A percentile compares a stretch with the other conserved stretches of the same genome.
phyloP scores from a whole-genome alignment of 2,329 filamentous ascomycete genomes.

The Geosmithia morbida region DNA sequence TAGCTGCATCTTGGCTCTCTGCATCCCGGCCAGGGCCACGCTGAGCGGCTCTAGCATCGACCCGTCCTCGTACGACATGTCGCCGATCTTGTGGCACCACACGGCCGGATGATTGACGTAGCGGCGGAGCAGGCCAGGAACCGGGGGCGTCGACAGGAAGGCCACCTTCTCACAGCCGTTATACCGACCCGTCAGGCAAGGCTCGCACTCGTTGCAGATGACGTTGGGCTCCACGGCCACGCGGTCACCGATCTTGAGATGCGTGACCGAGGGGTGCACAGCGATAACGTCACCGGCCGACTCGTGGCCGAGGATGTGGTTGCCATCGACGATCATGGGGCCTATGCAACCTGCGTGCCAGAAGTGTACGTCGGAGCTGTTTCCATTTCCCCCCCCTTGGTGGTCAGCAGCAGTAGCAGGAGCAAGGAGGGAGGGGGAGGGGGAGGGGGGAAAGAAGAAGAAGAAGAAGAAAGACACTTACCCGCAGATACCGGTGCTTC shows the following conservation, averaged over 20 bases:
- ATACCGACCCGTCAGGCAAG: slow-evolving; percentile 83
- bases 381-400: too few species aligned
- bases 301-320: slow-evolving; percentile 91
- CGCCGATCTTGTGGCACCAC: slow-evolving; percentile 93
- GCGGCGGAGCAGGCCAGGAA: slow-evolving; percentile 72
- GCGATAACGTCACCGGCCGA: slow-evolving; percentile 75
- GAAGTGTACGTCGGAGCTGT: slow-evolving; percentile 86
- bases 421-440: too few species aligned
- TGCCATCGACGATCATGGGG: slow-evolving; percentile 80
- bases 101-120: slow-evolving; percentile 90
- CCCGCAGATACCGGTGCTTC: slow-evolving; percentile 95
- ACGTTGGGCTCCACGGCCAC: slow-evolving; percentile 91
- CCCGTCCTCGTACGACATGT: slow-evolving; percentile 85
- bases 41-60: slow-evolving; percentile 81
- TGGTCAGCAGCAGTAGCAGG: neutral
- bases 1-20: slow-evolving; percentile 64
- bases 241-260: slow-evolving; percentile 72
- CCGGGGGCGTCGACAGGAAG: slow-evolving; percentile 84
- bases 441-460: neutral
- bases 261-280: slow-evolving; percentile 64
- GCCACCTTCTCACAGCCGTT: slow-evolving; percentile 80
- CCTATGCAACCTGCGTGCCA: slow-evolving; percentile 94
- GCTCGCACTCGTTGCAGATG: slow-evolving; percentile 81
- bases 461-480: slow-evolving; percentile 27
- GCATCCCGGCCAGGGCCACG: slow-evolving; percentile 78